phyloP scores from a whole-genome alignment of 1,139 yeast species.

The Candida neerlandica region DNA sequence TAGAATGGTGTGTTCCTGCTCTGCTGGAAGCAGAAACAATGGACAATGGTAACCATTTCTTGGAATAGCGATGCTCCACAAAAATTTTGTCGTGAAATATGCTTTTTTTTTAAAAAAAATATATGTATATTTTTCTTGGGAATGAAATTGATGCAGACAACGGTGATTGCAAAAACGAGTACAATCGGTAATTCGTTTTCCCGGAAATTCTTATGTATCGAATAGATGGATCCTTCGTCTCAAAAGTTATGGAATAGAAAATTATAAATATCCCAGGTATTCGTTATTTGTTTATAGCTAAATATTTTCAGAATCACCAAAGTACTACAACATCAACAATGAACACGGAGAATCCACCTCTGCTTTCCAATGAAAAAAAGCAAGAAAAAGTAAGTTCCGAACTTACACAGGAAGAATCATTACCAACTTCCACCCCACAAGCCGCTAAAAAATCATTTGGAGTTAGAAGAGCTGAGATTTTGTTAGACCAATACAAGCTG shows the following conservation, averaged over 20 bases:
- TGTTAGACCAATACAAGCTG: constrained; percentile 34
- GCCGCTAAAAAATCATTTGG: constrained; percentile 31
- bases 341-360: background rate
- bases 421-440: background rate
- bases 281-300: too few relatives aligned
- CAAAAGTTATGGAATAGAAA: background rate
- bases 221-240: background rate
- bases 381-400: background rate
- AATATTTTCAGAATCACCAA: background rate
- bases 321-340: background rate
- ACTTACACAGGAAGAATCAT: background rate
- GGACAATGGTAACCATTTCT: background rate
- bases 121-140: background rate
- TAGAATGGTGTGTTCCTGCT: background rate
- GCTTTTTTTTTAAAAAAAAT: background rate
- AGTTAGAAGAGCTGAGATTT: constrained; percentile 43
- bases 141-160: too few relatives aligned
- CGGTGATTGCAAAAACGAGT: background rate
- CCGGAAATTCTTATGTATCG: background rate
- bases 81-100: background rate
- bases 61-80: background rate
- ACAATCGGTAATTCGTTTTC: background rate
- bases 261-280: background rate
- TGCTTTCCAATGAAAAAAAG: background rate
- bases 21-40: background rate